Base-by-base conservation (phyloP, 2,329 filamentous ascomycete genomes). In the Chrysoporthe cubensis region DNA sequence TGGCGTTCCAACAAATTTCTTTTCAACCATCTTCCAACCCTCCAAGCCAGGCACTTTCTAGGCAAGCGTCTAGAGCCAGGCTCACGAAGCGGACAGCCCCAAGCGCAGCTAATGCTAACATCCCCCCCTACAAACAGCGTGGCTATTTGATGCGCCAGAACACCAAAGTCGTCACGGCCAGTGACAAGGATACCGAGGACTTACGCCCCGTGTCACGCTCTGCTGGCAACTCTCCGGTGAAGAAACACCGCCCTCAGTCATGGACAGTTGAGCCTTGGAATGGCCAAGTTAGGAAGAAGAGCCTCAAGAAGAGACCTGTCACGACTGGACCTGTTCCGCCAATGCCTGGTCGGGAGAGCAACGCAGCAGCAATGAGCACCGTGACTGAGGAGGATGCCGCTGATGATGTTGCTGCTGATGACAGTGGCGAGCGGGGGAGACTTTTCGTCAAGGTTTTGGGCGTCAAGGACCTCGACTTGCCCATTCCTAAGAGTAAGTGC, bases 211-310 rank as follows among this genome's bases (percentile, higher is more conserved):
- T 83, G 34, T 84, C 84, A 32, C 87, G 88, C 66, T 89, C 90
- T 40, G 87, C 86, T 16, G 88, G 87, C 18, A 90, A 87, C 74
- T 93, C 91, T 6, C 89, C 93, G 3, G 76, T 89, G 42, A 92
- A 96, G 75, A 89, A 93, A 74, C 84, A 88, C 4, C 94, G 93
- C 59, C 92, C 93, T 44, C 92, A 96, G 78, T 96, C 94, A 1
- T 97, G 96, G 92, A 96, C 93, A 16, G 96, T 97, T 5, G 96
- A 98, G 80, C 96, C 96, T 18, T 99, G 96, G 96, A 97, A 97
- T 79, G 88, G 90, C 69, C 92, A 94, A 78, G 80, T 85, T 57
- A 88, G 94, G 66, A 88, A 91, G 71, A 85, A 84, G 71, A 89
- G 86, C 73, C 80, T 88, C 48, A 85, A 88, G 71, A 91, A 91